Conservation (phyloP, 371 early-diverging fungal genomes). For the Mortierella sp. region DNA sequence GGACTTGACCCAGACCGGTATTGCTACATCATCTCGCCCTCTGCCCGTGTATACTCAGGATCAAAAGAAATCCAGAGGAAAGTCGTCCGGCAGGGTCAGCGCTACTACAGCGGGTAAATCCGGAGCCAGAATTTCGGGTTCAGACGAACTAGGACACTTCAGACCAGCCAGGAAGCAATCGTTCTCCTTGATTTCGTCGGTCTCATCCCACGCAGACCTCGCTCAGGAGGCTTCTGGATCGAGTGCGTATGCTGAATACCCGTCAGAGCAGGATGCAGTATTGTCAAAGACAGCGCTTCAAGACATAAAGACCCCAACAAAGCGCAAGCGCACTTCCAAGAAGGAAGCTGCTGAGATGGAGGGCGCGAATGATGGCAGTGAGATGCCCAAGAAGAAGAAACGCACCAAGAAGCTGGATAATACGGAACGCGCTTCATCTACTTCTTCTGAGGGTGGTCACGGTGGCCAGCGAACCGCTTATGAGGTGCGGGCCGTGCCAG, state of each 20-base stretch:
- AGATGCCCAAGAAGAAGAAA: constrained; percentile 27
- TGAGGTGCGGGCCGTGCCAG: constrained; percentile 35
- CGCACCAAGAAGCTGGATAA: constrained; percentile 41
- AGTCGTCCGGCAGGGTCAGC: constrained; percentile 1
- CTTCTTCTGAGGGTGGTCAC: constrained; percentile 42
- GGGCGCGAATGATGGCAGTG: constrained; percentile 10
- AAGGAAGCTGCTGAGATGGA: constrained; percentile 31
- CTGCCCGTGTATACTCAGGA: neutral
- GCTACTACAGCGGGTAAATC: neutral
- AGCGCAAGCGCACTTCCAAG: constrained; percentile 34
- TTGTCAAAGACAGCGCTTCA: neutral
- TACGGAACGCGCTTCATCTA: constrained; percentile 36
- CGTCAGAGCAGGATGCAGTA: constrained; percentile 1
- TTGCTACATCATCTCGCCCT: no score
- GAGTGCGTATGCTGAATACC: no score
- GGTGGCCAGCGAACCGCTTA: constrained; percentile 51
- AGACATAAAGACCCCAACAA: constrained; percentile 10
- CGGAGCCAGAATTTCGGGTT: neutral
- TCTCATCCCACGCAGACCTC: no score
- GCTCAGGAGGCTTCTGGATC: neutral
- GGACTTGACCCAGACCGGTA: neutral
- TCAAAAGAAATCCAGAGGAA: constrained; percentile 3
- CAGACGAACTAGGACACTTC: constrained; percentile 4
- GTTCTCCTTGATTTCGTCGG: neutral
- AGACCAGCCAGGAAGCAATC: constrained; percentile 16